phyloP scores from a whole-genome alignment of 2,329 filamentous ascomycete species.

The Akanthomyces uredinophilus region DNA sequence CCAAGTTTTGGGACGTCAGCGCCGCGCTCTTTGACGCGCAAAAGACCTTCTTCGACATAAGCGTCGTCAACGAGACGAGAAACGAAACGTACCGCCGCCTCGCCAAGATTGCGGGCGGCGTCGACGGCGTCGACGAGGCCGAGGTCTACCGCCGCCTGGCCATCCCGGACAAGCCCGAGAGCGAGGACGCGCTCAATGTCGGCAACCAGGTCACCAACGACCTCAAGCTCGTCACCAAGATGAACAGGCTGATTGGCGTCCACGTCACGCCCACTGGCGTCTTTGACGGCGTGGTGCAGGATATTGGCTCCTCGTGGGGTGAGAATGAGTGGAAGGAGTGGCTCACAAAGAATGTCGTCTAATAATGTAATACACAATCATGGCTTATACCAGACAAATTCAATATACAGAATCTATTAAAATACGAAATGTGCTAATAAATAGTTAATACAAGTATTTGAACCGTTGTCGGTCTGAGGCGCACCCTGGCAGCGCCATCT shows the following conservation, averaged over 20 bases:
- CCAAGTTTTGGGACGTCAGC: conserved; percentile 77
- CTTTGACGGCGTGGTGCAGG: conserved; percentile 79
- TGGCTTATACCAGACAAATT: background rate
- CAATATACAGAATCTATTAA: background rate
- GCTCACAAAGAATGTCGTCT: conserved; percentile 55
- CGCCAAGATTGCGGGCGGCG: conserved; percentile 63
- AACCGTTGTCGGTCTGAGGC: background rate
- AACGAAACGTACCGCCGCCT: conserved; percentile 80
- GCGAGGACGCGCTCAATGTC: conserved; percentile 65
- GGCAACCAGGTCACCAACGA: conserved; percentile 83
- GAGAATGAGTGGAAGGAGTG: conserved; percentile 81
- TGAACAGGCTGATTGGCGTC: conserved; percentile 70
- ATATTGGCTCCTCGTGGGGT: conserved; percentile 74
- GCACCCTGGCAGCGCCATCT: background rate
- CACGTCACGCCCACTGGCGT: conserved; percentile 90
- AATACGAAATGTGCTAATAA: too few species aligned
- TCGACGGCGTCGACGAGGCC: conserved; percentile 68
- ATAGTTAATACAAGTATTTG: background rate
- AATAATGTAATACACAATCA: background rate
- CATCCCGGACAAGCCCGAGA: conserved; percentile 61
- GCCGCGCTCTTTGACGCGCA: conserved; percentile 61
- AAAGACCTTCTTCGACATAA: conserved; percentile 76
- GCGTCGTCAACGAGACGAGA: conserved; percentile 74
- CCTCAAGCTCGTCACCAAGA: conserved; percentile 78
- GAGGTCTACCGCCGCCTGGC: conserved; percentile 63